Evolutionary conservation across 352 stramenopile species (phyloP), one percentile per base, ranked within the genome.

Genomic region (Pythium monospermum): DNA sequence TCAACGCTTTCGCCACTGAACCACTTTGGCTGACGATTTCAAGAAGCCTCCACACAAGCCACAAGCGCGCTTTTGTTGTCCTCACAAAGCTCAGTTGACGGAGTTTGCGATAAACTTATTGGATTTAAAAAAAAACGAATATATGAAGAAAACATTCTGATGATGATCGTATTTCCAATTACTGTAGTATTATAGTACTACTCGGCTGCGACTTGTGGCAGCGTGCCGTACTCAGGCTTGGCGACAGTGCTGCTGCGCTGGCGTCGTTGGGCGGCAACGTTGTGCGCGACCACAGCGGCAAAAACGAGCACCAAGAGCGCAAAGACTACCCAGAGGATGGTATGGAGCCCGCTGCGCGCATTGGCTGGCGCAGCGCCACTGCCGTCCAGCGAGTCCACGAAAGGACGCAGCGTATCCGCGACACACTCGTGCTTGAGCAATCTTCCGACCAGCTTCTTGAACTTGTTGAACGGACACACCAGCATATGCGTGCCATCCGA

Each of bases 361-460:
- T 22, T 21, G 1, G 57, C 33, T 13, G 49, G 45, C 25, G 38
- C 50, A 10, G 35, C 57, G 26, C 47, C 19, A 22, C 41, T 22
- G 21, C n/a, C 26, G 53, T 58, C 18, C 16, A 87, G 53, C 28
- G 71, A 81, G n/a, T 85, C 66, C 25, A 85, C 58, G 50, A 85
- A 87, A 23, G 73, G 71, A 51, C 71, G 68, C 13, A 88, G 64
- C n/a, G 77, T 85, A 38, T 86, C 74, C 2, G 77, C 70, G n/a
- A 86, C 72, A 36, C 77, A 86, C 38, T 66, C 63, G 58, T 81
- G 70, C 59, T 84, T 82, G n/a, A 88, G 56, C 18, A 64, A 76
- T 45, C 75, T 76, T 21, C 74, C 68, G 16, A 88, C 75, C 19
- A 91, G 48, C 38, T 66, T 66, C 57, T 88, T 88, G 64, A 91